Evolutionary conservation across 176 grass and related monocot genomes (phyloP).

Genomic region (Miscanthus lutarioriparius): DNA sequence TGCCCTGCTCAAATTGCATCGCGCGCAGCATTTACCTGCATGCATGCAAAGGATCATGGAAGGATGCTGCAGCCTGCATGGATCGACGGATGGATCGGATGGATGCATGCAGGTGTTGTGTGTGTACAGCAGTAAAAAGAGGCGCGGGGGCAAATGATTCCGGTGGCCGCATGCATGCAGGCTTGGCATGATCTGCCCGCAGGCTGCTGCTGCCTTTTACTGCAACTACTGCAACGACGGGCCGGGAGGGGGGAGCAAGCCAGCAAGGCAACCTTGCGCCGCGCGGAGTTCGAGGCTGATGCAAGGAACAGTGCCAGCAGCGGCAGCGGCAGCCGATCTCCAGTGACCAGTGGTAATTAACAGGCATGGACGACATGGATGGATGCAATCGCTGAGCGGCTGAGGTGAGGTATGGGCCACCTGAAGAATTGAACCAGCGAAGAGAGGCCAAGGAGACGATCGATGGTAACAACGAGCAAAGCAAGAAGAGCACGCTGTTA

Average conservation of each 20-base stretch:
- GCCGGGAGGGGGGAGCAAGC: background rate
- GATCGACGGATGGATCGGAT: background rate
- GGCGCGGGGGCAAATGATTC: constrained; percentile 37
- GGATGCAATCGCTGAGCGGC: constrained; percentile 14
- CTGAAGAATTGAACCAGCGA: constrained; percentile 29
- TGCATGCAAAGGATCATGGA: background rate
- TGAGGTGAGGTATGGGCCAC: constrained; percentile 35
- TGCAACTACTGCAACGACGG: background rate
- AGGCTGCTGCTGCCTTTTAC: constrained; percentile 3
- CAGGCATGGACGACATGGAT: constrained; percentile 48
- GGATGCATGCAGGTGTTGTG: no score
- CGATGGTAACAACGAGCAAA: no score
- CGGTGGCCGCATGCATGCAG: constrained; percentile 18
- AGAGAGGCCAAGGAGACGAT: background rate
- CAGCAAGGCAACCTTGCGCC: constrained; percentile 17
- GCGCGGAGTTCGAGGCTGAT: constrained; percentile 57
- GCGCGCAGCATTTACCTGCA: background rate
- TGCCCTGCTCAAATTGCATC: background rate
- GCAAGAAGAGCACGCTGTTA: no score
- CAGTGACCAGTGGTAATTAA: constrained; percentile 36
- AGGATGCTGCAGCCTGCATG: background rate
- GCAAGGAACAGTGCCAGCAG: constrained; percentile 45
- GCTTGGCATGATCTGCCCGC: constrained; percentile 8
- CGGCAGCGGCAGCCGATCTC: background rate
- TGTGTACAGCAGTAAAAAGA: background rate